A percentile compares a stretch with the other conserved stretches of the same genome.
phyloP scores from a whole-genome alignment of 805 yeast species.

The Kregervanrija fluxuum region DNA sequence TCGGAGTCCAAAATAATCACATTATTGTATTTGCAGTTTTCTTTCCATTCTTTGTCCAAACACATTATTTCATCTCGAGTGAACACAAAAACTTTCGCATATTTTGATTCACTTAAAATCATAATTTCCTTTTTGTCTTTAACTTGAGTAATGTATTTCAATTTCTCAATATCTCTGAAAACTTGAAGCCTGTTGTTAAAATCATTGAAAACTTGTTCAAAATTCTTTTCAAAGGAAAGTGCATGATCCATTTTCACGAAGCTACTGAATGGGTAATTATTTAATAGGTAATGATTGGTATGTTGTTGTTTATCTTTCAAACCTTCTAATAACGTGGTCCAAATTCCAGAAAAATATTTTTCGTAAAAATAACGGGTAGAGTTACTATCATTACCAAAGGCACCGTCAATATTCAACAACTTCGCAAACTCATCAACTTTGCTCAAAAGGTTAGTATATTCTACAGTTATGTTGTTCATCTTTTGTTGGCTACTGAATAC shows the following conservation, averaged over 20 bases:
- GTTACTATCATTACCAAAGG: constrained; percentile 31
- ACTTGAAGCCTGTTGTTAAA: constrained; percentile 2
- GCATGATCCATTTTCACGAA: too few species aligned
- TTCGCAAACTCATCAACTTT: constrained; percentile 27
- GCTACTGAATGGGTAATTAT: too few species aligned
- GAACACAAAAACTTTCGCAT: constrained; percentile 1
- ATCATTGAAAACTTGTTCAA: background rate
- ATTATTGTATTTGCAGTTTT: too few species aligned
- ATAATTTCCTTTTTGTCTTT: background rate
- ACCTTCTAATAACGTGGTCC: constrained; percentile 19
- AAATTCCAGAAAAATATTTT: constrained; percentile 16
- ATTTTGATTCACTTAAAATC: background rate
- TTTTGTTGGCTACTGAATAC: too few species aligned
- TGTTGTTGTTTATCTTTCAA: constrained; percentile 11
- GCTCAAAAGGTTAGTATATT: constrained; percentile 10
- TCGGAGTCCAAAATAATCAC: too few species aligned
- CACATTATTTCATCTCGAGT: constrained; percentile 7
- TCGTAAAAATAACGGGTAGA: constrained; percentile 29
- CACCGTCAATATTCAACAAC: constrained; percentile 26
- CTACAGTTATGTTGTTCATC: background rate
- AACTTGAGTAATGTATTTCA: constrained; percentile 1
- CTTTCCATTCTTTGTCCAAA: too few species aligned
- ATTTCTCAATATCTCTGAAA: constrained; percentile 7
- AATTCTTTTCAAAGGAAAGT: too few species aligned
- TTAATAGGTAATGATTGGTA: too few species aligned